phyloP scores from a whole-genome alignment of 257 asterid genomes.

The Gentiana straminea region DNA sequence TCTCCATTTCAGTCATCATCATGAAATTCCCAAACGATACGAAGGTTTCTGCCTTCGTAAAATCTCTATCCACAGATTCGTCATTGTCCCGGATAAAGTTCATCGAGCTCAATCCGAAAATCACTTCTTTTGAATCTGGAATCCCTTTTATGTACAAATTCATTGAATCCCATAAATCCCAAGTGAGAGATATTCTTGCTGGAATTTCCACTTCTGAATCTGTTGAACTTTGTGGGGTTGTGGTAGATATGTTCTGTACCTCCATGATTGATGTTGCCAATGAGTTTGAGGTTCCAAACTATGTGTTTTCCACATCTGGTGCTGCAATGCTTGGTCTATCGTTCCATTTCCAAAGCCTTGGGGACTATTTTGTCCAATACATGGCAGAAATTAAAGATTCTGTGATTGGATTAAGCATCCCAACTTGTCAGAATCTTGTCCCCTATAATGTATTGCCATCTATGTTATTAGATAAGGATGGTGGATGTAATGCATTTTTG shows the following conservation, averaged over 20 bases:
- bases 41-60: constrained; percentile 1
- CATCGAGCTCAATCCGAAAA: neutral
- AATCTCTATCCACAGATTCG: constrained; percentile 2
- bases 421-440: constrained; percentile 4
- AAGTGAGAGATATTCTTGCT: constrained; percentile 5
- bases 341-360: constrained; percentile 4
- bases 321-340: constrained; percentile 8
- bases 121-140: neutral
- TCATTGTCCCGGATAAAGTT: neutral
- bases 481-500: neutral
- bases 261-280: constrained; percentile 16
- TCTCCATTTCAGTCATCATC: constrained; percentile 6
- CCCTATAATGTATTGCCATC: constrained; percentile 4
- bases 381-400: constrained; percentile 1
- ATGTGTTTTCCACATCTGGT: constrained; percentile 5
- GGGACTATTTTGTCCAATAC: neutral
- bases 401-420: neutral
- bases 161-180: neutral
- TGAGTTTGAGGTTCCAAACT: constrained; percentile 5
- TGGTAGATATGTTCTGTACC: constrained; percentile 10
- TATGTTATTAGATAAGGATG: neutral
- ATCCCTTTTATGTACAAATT: neutral
- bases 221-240: constrained; percentile 5
- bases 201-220: neutral
- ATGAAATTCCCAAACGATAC: constrained; percentile 7